phyloP scores from a whole-genome alignment of 2,329 filamentous ascomycete species.

The Didymella lethalis region DNA sequence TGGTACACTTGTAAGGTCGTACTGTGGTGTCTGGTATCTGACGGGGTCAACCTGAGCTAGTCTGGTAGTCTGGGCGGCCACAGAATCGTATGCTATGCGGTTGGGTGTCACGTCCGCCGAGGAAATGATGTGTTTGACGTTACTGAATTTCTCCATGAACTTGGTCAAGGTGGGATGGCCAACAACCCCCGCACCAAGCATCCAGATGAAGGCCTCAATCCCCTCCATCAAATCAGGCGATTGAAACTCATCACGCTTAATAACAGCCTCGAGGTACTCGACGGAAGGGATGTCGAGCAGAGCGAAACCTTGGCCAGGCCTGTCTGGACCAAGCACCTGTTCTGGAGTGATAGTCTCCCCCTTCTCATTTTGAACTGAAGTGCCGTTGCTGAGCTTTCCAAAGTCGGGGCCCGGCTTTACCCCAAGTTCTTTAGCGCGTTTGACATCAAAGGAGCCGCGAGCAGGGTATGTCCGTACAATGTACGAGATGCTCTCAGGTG shows the following conservation, averaged over 20 bases:
- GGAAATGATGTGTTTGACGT: slow-evolving; percentile 78
- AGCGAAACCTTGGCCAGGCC: slow-evolving; percentile 76
- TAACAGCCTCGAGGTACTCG: slow-evolving; percentile 73
- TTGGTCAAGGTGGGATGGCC: slow-evolving; percentile 68
- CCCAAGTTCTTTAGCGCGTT: slow-evolving; percentile 69
- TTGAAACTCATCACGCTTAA: slow-evolving; percentile 76
- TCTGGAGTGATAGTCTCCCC: slow-evolving; percentile 79
- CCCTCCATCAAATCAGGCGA: slow-evolving; percentile 70
- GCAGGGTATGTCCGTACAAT: slow-evolving; percentile 78
- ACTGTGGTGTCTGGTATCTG: slow-evolving; percentile 74
- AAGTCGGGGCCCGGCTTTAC: slow-evolving; percentile 69
- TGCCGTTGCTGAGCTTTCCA: slow-evolving; percentile 67
- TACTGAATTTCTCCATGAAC: slow-evolving; percentile 71
- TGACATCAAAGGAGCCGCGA: slow-evolving; percentile 80
- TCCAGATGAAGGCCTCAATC: slow-evolving; percentile 79
- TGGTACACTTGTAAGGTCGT: slow-evolving; percentile 63
- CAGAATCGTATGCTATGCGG: slow-evolving; percentile 72
- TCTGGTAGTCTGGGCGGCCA: slow-evolving; percentile 71
- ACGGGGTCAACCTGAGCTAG: slow-evolving; percentile 76
- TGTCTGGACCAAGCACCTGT: slow-evolving; percentile 78
- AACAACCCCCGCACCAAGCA: slow-evolving; percentile 73
- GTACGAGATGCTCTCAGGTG: slow-evolving; percentile 79
- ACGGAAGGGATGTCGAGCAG: slow-evolving; percentile 78
- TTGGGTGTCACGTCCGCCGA: slow-evolving; percentile 78
- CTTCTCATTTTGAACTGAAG: slow-evolving; percentile 68